phyloP scores from a whole-genome alignment of 176 grass and related monocot genomes.

The Juncus inflexus region DNA sequence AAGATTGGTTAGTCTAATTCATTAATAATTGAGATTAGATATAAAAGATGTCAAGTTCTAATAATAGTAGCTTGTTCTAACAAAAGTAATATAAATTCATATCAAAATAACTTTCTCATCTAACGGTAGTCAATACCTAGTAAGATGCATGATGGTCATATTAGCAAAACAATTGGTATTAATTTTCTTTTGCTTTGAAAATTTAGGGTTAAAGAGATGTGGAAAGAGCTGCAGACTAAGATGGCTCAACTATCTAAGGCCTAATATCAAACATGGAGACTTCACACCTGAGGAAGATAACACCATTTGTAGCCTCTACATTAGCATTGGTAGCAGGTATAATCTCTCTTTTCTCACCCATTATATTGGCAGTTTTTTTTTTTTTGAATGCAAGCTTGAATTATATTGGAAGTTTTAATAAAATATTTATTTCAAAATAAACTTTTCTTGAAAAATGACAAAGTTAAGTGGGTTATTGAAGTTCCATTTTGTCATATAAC shows the following conservation, averaged over 20 bases:
- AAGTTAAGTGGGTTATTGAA: too few species aligned
- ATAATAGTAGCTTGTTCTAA: not conserved
- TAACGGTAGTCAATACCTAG: not conserved
- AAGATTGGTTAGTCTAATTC: slow-evolving; percentile 51
- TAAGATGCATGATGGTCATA: not conserved
- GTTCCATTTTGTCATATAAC: too few species aligned
- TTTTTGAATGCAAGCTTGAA: too few species aligned
- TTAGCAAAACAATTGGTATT: not conserved
- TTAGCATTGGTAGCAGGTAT: slow-evolving; percentile 98
- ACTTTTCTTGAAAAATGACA: too few species aligned
- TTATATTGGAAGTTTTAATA: too few species aligned
- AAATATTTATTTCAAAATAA: too few species aligned
- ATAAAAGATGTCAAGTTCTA: not conserved
- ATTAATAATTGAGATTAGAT: not conserved
- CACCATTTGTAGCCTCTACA: slow-evolving; percentile 91
- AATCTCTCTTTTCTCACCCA: too few species aligned
- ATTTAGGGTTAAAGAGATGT: slow-evolving; percentile 61
- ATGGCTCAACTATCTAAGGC: slow-evolving; percentile 75
- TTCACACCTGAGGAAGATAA: slow-evolving; percentile 86
- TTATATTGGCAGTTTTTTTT: too few species aligned
- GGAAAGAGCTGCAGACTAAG: slow-evolving; percentile 80
- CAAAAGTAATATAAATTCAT: not conserved
- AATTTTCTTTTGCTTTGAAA: slow-evolving; percentile 20
- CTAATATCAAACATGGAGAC: slow-evolving; percentile 92
- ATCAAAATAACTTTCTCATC: not conserved